Percentiles rank a stretch among this genome's conserved stretches.
Conservation (phyloP, 257 asterid species). For the Plantago elongata region DNA sequence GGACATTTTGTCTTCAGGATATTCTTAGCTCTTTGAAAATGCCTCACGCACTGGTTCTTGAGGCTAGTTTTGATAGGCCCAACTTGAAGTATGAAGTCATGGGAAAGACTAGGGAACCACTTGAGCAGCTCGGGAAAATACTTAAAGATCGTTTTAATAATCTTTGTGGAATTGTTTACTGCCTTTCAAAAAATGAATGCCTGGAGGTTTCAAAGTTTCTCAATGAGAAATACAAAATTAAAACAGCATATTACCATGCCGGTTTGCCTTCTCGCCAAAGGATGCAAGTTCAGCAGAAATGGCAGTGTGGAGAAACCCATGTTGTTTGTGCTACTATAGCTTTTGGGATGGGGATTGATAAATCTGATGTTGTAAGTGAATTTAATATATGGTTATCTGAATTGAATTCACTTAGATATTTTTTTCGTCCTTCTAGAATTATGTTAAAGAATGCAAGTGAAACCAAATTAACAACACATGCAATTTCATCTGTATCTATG, state of each 20-base stretch:
- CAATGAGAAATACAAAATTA: conserved; percentile 73
- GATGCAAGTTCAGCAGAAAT: conserved; percentile 74
- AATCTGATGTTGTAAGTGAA: conserved; percentile 92
- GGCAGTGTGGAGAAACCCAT: conserved; percentile 84
- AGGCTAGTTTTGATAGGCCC: conserved; percentile 90
- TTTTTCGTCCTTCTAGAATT: not conserved
- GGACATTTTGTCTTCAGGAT: conserved; percentile 49
- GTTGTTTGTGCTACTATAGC: conserved; percentile 98
- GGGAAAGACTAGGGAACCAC: conserved; percentile 81
- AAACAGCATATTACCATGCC: conserved; percentile 82
- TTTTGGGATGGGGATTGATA: conserved; percentile 99
- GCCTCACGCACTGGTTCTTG: conserved; percentile 78
- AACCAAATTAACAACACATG: conserved; percentile 2
- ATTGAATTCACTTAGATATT: no score
- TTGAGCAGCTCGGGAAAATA: conserved; percentile 76
- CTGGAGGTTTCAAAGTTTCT: conserved; percentile 74
- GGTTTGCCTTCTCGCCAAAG: conserved; percentile 92
- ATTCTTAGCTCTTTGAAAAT: conserved; percentile 64
- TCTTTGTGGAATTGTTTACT: conserved; percentile 80
- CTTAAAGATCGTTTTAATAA: conserved; percentile 59
- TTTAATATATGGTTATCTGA: not conserved
- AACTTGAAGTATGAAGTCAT: conserved; percentile 86
- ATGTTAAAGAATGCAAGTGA: not conserved
- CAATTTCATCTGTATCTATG: not conserved
- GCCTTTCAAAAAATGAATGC: conserved; percentile 94